Base-by-base conservation (phyloP, 108 stramenopile genomes). In the Bacterosira constricta region DNA sequence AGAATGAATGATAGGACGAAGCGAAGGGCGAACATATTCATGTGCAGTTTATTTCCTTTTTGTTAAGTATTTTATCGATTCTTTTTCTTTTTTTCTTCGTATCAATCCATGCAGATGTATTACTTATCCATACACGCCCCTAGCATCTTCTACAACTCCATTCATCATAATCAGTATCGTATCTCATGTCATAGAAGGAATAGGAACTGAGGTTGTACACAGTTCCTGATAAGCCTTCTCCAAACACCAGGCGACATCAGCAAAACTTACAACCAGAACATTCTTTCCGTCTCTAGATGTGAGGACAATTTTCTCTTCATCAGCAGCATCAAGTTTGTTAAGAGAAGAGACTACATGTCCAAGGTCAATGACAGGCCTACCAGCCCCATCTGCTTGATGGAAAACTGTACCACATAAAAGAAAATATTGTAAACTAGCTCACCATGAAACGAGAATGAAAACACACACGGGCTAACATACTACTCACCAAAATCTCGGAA, bases 401-500 rank as follows among this genome's bases (percentile, higher is more conserved):
- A 93, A 93, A n/a, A 91, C 89, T 83, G 30, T 11, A 31, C 37
- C 49, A 26, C 25, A 13, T 1, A 62, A 59, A 17, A 44, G 18
- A n/a, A n/a, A n/a, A n/a, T n/a, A n/a, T 21, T 29, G 20, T 34
- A 31, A 38, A 37, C 17, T 23, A 58, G 32, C 1, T 15, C 3
- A 60, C 18, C 11, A 27, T 53, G 3, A 73, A 20, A 35, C 21
- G 21, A 3, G 17, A 49, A 63, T 18, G 4, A 35, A 45, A 10
- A n/a, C 57, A 21, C 13, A 35, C 6, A 20, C n/a, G n/a, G n/a
- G n/a, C n/a, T 38, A 29, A 9, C 6, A 23, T 17, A 45, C 39
- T 23, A 84, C 89, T 82, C 77, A 90, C 88, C 90, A 79, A 85
- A 97, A 83, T 97, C 96, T 55, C 96, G 83, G 83, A 97, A 97